Evolutionary conservation across 2,329 filamentous ascomycete genomes (phyloP).

Genomic region (Penicillium sp.): DNA sequence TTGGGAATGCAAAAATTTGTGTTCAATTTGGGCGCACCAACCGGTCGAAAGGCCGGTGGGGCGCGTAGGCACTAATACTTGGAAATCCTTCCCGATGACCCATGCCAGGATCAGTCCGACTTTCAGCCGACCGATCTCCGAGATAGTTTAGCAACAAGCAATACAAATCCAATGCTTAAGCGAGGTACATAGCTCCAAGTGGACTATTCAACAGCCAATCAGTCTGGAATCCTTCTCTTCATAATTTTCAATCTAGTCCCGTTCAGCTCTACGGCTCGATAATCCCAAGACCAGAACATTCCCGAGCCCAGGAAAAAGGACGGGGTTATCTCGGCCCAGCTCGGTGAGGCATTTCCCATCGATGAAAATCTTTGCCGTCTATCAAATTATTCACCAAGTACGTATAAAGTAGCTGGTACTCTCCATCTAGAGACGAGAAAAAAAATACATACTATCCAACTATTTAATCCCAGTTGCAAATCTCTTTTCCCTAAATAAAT

Average conservation of each 20-base stretch:
- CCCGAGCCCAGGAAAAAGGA: background rate
- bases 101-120: background rate
- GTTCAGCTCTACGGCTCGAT: background rate
- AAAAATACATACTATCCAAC: too few relatives aligned
- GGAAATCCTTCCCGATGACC: background rate
- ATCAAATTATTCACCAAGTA: background rate
- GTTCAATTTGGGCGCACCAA: too few relatives aligned
- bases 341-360: background rate
- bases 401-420: background rate
- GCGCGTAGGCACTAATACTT: too few relatives aligned
- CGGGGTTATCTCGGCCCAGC: background rate
- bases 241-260: background rate
- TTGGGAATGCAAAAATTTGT: too few relatives aligned
- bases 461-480: too few relatives aligned
- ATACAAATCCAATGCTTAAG: background rate
- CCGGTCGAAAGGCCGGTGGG: too few relatives aligned
- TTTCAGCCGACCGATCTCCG: conserved; percentile 1
- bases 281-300: background rate
- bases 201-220: background rate
- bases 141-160: background rate
- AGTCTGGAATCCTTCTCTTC: background rate
- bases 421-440: too few relatives aligned
- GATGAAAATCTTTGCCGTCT: background rate
- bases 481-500: background rate
- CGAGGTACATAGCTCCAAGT: background rate